Base-by-base conservation (phyloP, 2,329 filamentous ascomycete species). In the Phoma sp. region DNA sequence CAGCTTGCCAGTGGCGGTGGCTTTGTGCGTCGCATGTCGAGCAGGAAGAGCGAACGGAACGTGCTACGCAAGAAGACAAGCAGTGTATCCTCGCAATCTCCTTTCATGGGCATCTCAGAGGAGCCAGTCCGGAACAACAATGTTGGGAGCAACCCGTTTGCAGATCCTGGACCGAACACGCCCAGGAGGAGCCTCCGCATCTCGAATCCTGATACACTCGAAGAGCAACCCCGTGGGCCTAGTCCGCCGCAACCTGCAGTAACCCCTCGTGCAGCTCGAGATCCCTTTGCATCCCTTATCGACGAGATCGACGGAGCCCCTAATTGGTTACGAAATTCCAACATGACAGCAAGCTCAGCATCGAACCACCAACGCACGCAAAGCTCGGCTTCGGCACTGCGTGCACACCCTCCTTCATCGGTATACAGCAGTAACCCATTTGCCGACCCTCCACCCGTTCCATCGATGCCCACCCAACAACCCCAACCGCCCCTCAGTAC, bases 231-330 rank as follows among this genome's bases (percentile, higher is more conserved):
- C 15, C 61, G 62, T 35, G 60, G 57, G 12, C 71, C 65, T 12
- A 54, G 62, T 8, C 63, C 69, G 12, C 73, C 72, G 5, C 68
- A 70, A 21, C 67, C 70, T 19, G 60, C 62, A 25, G 61, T 63
- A 24, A 64, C 58, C n/a, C 60, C 66, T 13, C 41, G 31, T 41
- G 57, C 40, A 39, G 60, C 67, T 21, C 62, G 51, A 54, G 68
- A 74, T 38, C 69, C 70, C 5, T 73, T 74, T 25, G 64, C 67
- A 13, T 73, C 71, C 2, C 63, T 70, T 7, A 51, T 71, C 6
- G 68, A 71, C 33, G 57, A 67, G 29, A 60, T 69, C 9, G 63
- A 66, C 19, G 58, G 60, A 12, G 70, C 64, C 8, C 68, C 68
- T 22, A 61, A 67, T 22, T 71, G 69, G 64, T 53, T 67, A 25